These are phyloP conservation scores for Eucalyptus guilfoylei DNA, from an alignment of 345 rosid species.

Conservation along the genomic window DNA sequence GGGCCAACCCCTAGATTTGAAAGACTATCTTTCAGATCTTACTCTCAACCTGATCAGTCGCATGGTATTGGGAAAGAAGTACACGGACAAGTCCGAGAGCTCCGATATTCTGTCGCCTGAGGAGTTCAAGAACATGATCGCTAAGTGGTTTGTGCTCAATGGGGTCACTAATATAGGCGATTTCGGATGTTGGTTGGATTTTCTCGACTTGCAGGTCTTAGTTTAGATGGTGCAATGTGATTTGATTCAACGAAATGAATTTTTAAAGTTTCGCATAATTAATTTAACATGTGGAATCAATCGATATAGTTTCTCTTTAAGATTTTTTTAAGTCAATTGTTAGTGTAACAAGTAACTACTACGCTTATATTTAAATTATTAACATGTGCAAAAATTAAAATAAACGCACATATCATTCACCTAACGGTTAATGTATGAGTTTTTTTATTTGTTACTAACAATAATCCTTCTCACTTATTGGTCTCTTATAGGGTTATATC, in stretches of 20 bases:
- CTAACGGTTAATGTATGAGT: background rate
- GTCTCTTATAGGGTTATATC: background rate
- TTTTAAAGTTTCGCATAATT: no score
- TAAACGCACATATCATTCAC: background rate
- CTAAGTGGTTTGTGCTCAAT: constrained; percentile 19
- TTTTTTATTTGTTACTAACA: background rate
- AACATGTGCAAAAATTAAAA: background rate
- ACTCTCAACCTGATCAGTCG: constrained; percentile 16
- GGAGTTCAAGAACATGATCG: constrained; percentile 43
- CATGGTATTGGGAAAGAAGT: constrained; percentile 45
- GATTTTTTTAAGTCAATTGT: background rate
- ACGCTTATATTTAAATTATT: background rate
- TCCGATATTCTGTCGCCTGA: constrained; percentile 10
- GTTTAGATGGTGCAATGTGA: background rate
- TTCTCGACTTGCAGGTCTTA: background rate
- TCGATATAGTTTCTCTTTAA: no score
- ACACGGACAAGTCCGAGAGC: background rate
- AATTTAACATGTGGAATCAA: no score
- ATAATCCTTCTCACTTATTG: background rate
- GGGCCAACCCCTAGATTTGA: background rate
- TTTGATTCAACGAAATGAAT: background rate
- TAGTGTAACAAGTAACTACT: background rate
- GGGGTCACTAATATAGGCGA: constrained; percentile 3
- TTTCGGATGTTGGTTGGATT: background rate
- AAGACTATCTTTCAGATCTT: background rate